Conservation (phyloP, 2,329 filamentous ascomycete species). For the Decorospora gaudefroyi region DNA sequence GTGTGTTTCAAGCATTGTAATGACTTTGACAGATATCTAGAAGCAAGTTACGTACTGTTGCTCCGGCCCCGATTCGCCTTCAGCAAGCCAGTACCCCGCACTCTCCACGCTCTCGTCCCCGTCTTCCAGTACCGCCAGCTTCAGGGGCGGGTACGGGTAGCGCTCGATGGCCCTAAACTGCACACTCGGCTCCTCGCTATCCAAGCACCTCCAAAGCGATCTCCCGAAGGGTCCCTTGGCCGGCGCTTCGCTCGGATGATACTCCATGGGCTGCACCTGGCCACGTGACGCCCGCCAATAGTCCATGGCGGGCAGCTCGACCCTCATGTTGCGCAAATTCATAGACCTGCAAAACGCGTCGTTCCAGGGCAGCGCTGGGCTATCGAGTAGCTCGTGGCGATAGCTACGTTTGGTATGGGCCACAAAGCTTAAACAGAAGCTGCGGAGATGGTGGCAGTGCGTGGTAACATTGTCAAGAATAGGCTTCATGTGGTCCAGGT, state of each 20-base stretch:
- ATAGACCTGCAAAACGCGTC: conserved; percentile 8
- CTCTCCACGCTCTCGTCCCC: conserved; percentile 7
- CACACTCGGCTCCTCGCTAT: conserved; percentile 1
- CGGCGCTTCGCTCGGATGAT: conserved; percentile 1
- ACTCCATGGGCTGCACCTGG: not conserved
- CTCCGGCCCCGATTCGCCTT: too few relatives aligned
- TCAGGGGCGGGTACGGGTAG: conserved; percentile 10
- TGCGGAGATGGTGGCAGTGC: conserved; percentile 6
- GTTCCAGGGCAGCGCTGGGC: conserved; percentile 3
- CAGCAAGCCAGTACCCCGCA: conserved; percentile 11
- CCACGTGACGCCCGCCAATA: not conserved
- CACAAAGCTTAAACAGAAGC: conserved; percentile 3
- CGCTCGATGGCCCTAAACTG: conserved; percentile 10
- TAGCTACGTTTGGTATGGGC: not conserved
- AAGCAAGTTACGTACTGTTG: too few relatives aligned
- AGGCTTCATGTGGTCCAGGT: conserved; percentile 8
- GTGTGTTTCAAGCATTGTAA: too few relatives aligned
- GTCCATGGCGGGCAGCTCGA: conserved; percentile 5
- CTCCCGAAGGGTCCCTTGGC: not conserved
- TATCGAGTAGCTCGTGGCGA: not conserved
- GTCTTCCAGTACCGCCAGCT: conserved; percentile 1
- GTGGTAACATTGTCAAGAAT: conserved; percentile 12
- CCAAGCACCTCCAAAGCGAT: conserved; percentile 11
- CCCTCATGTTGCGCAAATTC: conserved; percentile 11
- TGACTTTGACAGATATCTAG: too few relatives aligned